phyloP scores from a whole-genome alignment of 768 basidiomycete genomes.

The Lentinula sp. region DNA sequence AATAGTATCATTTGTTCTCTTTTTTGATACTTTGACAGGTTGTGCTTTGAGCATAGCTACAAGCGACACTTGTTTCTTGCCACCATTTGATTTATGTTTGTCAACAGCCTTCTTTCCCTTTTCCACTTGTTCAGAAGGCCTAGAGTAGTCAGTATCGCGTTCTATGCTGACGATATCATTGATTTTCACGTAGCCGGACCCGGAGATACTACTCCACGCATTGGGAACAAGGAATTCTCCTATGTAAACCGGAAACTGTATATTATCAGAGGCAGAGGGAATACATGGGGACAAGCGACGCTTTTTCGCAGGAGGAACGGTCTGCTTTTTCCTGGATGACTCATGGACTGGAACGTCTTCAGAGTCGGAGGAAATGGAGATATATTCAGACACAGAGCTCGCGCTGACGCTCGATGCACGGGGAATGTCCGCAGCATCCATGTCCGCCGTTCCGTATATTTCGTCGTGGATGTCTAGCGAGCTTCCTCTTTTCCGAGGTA shows the following conservation, averaged over 20 bases:
- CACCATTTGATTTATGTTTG: constrained; percentile 16
- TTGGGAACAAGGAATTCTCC: constrained; percentile 66
- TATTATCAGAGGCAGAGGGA: constrained; percentile 20
- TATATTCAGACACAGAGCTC: constrained; percentile 25
- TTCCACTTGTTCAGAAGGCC: constrained; percentile 13
- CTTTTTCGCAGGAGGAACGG: constrained; percentile 41
- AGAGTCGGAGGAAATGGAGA: constrained; percentile 13
- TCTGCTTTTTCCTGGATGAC: constrained; percentile 7
- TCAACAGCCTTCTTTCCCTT: constrained; percentile 26
- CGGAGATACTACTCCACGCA: constrained; percentile 76
- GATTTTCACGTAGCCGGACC: constrained; percentile 59
- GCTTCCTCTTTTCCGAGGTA: constrained; percentile 3
- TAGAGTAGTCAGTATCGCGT: constrained; percentile 36
- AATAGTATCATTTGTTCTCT: constrained; percentile 48
- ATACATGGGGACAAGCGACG: constrained; percentile 36
- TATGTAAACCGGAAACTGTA: constrained; percentile 34
- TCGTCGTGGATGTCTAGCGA: constrained; percentile 28
- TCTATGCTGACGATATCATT: constrained; percentile 57
- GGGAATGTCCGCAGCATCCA: constrained; percentile 14
- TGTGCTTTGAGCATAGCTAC: constrained; percentile 60
- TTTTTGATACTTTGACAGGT: constrained; percentile 39
- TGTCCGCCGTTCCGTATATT: constrained; percentile 11
- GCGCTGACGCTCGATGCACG: constrained; percentile 33
- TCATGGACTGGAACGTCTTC: constrained; percentile 10
- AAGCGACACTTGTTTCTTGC: constrained; percentile 63